Percentiles rank a stretch among this genome's conserved stretches.
Evolutionary conservation across 2,329 filamentous ascomycete species (phyloP).

Genomic region (Didymella arachidicola): DNA sequence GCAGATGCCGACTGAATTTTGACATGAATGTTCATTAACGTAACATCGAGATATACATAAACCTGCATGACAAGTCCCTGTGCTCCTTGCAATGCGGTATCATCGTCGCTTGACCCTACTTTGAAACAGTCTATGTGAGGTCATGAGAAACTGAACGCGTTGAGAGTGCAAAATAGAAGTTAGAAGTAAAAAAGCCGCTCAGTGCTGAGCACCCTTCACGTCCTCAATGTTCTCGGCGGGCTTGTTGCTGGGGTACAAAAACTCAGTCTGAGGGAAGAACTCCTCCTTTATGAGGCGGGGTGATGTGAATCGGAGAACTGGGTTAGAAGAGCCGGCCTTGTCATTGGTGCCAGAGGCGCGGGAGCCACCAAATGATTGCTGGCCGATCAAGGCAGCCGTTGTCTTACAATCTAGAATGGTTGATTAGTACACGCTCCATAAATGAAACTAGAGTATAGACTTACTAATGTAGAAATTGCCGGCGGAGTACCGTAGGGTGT

Average conservation of each 20-base stretch:
- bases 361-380: conserved; percentile 60
- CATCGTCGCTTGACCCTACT: background rate
- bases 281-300: conserved; percentile 63
- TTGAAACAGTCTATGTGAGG: background rate
- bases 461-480: conserved; percentile 82
- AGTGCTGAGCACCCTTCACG: conserved; percentile 10
- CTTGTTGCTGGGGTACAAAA: conserved; percentile 61
- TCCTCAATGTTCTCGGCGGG: conserved; percentile 14
- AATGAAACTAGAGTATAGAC: background rate
- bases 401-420: conserved; percentile 36
- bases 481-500: conserved; percentile 73
- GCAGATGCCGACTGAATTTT: background rate
- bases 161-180: background rate
- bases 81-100: conserved; percentile 14
- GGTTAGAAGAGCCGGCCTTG: conserved; percentile 61
- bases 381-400: conserved; percentile 53
- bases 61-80: conserved; percentile 5
- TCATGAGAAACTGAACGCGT: conserved; percentile 1
- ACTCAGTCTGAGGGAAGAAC: conserved; percentile 55
- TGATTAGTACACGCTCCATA: conserved; percentile 13
- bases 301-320: conserved; percentile 62
- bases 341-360: conserved; percentile 63
- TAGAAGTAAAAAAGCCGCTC: background rate
- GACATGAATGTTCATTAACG: background rate
- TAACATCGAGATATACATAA: background rate